A percentile compares a stretch with the other conserved stretches of the same genome.
Conservation (phyloP, 2,329 filamentous ascomycete genomes). For the Colletotrichum plurivorum region DNA sequence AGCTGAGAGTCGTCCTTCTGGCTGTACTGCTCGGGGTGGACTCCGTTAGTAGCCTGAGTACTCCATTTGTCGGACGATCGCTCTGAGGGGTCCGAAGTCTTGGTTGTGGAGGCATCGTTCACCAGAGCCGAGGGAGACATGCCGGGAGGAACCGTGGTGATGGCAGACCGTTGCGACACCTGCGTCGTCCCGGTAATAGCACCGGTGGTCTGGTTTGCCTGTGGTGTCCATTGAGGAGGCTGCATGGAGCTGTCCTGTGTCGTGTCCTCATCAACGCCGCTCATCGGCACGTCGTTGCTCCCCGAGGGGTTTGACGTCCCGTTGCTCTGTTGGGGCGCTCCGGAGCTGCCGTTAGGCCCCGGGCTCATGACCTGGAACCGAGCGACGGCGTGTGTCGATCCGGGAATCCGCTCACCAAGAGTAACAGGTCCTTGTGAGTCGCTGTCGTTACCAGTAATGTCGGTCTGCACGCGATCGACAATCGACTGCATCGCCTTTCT, state of each 20-base stretch:
- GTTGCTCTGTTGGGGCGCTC: conserved; percentile 64
- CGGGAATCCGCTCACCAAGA: conserved; percentile 76
- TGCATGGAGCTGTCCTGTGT: conserved; percentile 65
- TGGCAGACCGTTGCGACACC: conserved; percentile 74
- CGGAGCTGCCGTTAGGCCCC: conserved; percentile 69
- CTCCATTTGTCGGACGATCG: conserved; percentile 75
- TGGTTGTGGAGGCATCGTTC: conserved; percentile 96
- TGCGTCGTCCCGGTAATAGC: conserved; percentile 66
- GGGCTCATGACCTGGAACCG: conserved; percentile 70
- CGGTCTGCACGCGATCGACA: conserved; percentile 64
- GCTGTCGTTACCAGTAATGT: conserved; percentile 66
- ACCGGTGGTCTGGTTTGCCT: conserved; percentile 50
- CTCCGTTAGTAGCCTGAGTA: conserved; percentile 81
- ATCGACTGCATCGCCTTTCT: conserved; percentile 72
- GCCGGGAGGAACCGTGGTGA: conserved; percentile 70
- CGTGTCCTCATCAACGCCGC: conserved; percentile 64
- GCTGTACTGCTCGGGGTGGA: conserved; percentile 61
- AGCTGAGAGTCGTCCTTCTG: conserved; percentile 57
- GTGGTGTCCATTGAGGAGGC: conserved; percentile 55
- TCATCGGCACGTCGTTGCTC: conserved; percentile 74
- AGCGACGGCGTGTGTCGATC: conserved; percentile 62
- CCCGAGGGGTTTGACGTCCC: conserved; percentile 66
- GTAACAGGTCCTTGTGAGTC: conserved; percentile 70
- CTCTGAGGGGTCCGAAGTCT: conserved; percentile 81
- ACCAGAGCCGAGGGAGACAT: conserved; percentile 71